phyloP scores from a whole-genome alignment of 257 asterid genomes.

The Nicotiana obtusifolia region DNA sequence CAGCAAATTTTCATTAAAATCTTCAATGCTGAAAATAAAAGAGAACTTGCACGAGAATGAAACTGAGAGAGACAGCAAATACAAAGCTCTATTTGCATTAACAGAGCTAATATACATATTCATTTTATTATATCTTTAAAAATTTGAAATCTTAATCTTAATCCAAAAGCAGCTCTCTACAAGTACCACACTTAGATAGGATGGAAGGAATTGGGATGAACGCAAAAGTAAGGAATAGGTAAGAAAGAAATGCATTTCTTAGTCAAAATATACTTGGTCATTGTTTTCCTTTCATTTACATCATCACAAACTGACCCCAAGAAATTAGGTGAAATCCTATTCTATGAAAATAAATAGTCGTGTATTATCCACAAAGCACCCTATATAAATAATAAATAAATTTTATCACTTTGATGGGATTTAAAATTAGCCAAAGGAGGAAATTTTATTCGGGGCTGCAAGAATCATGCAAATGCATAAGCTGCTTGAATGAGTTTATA shows the following conservation, averaged over 20 bases:
- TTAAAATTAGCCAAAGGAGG: neutral
- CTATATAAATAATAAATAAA: neutral
- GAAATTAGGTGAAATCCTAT: conserved; percentile 2
- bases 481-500: neutral
- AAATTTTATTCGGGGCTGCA: neutral
- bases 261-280: neutral
- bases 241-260: neutral
- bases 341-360: neutral
- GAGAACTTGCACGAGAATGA: neutral
- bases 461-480: neutral
- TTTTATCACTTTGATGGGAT: neutral
- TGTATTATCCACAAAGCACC: neutral
- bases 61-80: neutral
- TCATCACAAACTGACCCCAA: neutral
- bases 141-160: neutral
- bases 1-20: neutral
- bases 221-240: too few species aligned
- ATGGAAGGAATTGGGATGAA: too few species aligned
- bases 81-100: neutral
- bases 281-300: neutral
- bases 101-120: neutral
- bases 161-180: neutral
- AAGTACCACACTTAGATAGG: too few species aligned
- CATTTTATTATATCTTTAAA: neutral
- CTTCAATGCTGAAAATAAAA: neutral